phyloP scores from a whole-genome alignment of 805 yeast genomes.

The Candida methanosorbosa region DNA sequence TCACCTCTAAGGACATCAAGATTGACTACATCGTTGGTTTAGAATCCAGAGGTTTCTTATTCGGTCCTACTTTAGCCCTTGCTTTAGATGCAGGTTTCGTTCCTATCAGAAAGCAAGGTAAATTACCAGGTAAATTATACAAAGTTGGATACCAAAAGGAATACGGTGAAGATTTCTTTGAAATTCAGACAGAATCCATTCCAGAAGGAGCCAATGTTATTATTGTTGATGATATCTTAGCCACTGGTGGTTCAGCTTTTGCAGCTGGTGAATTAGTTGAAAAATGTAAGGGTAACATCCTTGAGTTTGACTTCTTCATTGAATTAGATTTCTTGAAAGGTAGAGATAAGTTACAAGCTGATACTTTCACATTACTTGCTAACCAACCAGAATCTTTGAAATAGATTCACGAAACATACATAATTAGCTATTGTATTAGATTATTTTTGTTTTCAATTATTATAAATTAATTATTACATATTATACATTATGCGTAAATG shows the following conservation, averaged over 20 bases:
- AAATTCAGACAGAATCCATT: slow-evolving; percentile 77
- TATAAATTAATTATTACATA: neutral
- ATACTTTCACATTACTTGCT: slow-evolving; percentile 79
- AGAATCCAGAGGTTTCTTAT: slow-evolving; percentile 94
- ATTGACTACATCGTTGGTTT: slow-evolving; percentile 90
- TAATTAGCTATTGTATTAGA: neutral
- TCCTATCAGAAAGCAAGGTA: slow-evolving; percentile 93
- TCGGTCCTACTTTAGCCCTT: slow-evolving; percentile 93
- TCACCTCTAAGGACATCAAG: slow-evolving; percentile 36
- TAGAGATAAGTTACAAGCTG: slow-evolving; percentile 76
- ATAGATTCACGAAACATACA: neutral
- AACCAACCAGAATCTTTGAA: slow-evolving; percentile 60
- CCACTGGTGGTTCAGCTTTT: slow-evolving; percentile 94
- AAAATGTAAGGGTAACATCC: slow-evolving; percentile 58
- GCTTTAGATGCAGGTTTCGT: slow-evolving; percentile 85
- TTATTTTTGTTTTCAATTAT: neutral
- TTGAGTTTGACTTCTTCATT: slow-evolving; percentile 83
- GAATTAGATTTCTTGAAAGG: slow-evolving; percentile 95
- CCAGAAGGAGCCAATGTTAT: slow-evolving; percentile 75
- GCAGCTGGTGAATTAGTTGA: slow-evolving; percentile 85
- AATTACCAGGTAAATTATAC: slow-evolving; percentile 79
- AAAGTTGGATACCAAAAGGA: slow-evolving; percentile 78
- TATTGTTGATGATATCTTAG: slow-evolving; percentile 92
- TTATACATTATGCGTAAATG: slow-evolving; percentile 23
- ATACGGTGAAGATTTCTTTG: slow-evolving; percentile 86